These are phyloP conservation scores for Crithidia sp. DNA, from an alignment of 208 protist species.

Conservation along the genomic window DNA sequence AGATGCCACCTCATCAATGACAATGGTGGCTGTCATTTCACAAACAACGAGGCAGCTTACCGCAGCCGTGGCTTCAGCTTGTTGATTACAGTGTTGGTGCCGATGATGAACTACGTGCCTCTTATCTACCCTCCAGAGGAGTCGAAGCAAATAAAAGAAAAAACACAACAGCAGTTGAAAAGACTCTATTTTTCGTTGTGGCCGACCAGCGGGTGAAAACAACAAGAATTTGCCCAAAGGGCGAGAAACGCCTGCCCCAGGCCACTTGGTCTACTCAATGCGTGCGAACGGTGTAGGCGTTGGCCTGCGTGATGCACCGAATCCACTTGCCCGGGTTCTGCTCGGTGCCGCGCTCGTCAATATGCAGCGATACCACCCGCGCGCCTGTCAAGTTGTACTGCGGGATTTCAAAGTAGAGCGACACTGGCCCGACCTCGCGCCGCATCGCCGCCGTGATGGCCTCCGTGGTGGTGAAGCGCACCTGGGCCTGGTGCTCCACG, in stretches of 20 bases:
- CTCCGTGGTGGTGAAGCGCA: constrained; percentile 51
- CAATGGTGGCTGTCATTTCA: too few relatives aligned
- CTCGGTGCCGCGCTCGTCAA: constrained; percentile 75
- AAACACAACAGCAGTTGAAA: too few relatives aligned
- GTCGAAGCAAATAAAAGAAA: too few relatives aligned
- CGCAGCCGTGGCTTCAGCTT: too few relatives aligned
- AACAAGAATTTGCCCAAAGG: neutral
- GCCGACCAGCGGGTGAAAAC: neutral
- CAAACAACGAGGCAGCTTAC: too few relatives aligned
- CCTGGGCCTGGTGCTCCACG: constrained; percentile 62
- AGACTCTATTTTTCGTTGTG: too few relatives aligned
- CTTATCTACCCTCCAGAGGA: too few relatives aligned
- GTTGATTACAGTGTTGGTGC: too few relatives aligned
- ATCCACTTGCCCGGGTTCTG: constrained; percentile 90
- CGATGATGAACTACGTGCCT: too few relatives aligned
- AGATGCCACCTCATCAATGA: too few relatives aligned
- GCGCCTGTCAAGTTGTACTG: constrained; percentile 72
- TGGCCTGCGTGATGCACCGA: constrained; percentile 87
- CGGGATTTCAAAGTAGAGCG: constrained; percentile 93
- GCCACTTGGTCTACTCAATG: constrained; percentile 32
- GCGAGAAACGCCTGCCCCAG: neutral
- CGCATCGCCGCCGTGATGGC: constrained; percentile 48
- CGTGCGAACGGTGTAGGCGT: constrained; percentile 81
- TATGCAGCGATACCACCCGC: constrained; percentile 52
- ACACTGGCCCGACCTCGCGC: constrained; percentile 74